These are phyloP conservation scores for Daldinia decipiens DNA, from an alignment of 495 filamentous ascomycete species.

Conservation along the genomic window DNA sequence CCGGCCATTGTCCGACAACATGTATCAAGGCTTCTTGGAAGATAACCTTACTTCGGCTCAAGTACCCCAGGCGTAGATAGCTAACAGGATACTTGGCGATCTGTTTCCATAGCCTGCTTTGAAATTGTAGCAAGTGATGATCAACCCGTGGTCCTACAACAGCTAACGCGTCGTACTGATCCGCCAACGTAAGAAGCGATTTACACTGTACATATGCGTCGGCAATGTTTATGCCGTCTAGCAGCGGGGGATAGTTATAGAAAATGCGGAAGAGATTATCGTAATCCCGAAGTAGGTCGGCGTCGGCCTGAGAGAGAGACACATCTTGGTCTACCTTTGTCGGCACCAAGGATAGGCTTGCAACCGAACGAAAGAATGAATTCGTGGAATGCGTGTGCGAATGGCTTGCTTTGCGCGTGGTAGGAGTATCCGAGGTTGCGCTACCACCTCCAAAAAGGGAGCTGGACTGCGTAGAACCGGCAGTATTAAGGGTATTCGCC, in stretches of 20 bases:
- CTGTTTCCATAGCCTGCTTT: conserved; percentile 88
- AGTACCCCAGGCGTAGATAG: conserved; percentile 88
- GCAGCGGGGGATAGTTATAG: conserved; percentile 85
- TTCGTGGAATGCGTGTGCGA: conserved; percentile 66
- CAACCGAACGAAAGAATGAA: conserved; percentile 87
- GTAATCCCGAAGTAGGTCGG: conserved; percentile 85
- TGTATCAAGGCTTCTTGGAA: conserved; percentile 91
- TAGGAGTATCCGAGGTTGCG: conserved; percentile 39
- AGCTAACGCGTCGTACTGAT: conserved; percentile 89
- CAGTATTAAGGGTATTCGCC: conserved; percentile 29
- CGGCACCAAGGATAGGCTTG: conserved; percentile 71
- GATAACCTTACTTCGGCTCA: conserved; percentile 84
- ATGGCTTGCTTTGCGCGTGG: conserved; percentile 54
- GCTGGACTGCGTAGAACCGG: conserved; percentile 36
- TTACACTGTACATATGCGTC: conserved; percentile 93
- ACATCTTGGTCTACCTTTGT: conserved; percentile 48
- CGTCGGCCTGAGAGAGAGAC: conserved; percentile 60
- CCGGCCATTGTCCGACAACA: conserved; percentile 91
- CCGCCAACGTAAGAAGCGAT: conserved; percentile 80
- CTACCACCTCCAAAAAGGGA: conserved; percentile 58
- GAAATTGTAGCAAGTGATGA: conserved; percentile 91
- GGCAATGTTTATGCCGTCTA: conserved; percentile 87
- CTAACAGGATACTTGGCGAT: conserved; percentile 92
- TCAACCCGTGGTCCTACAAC: conserved; percentile 92
- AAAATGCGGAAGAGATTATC: conserved; percentile 93